Evolutionary conservation across 2,329 filamentous ascomycete genomes (phyloP), one percentile per base, ranked within the genome.

Genomic region (Nothophaeocryptopus gaeumannii): DNA sequence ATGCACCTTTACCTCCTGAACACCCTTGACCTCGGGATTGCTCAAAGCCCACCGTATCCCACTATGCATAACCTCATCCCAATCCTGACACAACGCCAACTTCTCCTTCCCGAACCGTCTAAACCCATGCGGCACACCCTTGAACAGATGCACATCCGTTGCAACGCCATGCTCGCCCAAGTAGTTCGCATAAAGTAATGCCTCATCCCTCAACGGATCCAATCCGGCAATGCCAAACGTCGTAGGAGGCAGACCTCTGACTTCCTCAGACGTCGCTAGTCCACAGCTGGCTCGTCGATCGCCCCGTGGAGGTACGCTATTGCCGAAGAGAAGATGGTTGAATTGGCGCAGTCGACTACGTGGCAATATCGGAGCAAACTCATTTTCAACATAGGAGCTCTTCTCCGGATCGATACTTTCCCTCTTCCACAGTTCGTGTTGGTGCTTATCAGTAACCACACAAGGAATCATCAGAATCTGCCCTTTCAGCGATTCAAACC

Each of bases 51-150:
- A 78, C 7, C 51, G 45, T 12, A 78, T 74, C 0, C 75, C 75
- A 8, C 71, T 57, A 33, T 72, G 69, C 20, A 75, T 65, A 8
- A 72, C 69, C 26, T 63, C 58, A 42, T 78, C 74, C 72, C 73
- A 77, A 31, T 70, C 58, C 29, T 66, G 62, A 5, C 65, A 70
- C 20, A 67, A 69, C 10, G 68, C 65, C 8, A 77, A 42, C n/a
- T 63, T 66, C 8, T 70, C 66, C 20, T 26, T 26, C 3, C 71
- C 71, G 48, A 72, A 75, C 8, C 72, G 78, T 37, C 73, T 63
- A 56, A 79, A 79, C 0, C 73, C 74, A 64, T 82, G 79, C 0
- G 79, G 79, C 0, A 81, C 63, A 0, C 79, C 78, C 20, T 67
- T 71, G 60, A 80, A 80, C 1, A 81, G 54, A 47, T 72, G 65